Conservation (phyloP, 192 early-diverging fungal species). For the Mortierella claussenii region DNA sequence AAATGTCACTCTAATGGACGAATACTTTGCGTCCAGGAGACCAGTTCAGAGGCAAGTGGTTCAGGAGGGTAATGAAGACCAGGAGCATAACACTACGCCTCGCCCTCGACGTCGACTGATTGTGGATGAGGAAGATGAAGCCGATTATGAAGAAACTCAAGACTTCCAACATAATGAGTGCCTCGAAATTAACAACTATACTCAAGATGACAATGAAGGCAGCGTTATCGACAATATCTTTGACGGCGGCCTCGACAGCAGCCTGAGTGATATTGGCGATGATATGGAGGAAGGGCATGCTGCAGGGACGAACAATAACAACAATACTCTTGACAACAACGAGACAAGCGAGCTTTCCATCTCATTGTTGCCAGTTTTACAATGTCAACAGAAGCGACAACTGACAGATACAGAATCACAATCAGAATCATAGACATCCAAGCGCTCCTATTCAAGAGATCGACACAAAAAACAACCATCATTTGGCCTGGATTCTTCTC, state of each 20-base stretch:
- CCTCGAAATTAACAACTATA: not conserved
- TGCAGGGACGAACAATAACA: not conserved
- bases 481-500: not conserved
- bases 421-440: not conserved
- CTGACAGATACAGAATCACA: not conserved
- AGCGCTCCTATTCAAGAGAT: not conserved
- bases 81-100: not conserved
- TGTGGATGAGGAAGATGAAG: not conserved
- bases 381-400: not conserved
- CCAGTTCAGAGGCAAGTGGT: not conserved
- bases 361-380: not conserved
- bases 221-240: not conserved
- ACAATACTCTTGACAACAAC: not conserved
- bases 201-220: not conserved
- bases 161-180: not conserved
- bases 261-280: not conserved
- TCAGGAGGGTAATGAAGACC: not conserved
- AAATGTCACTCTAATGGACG: conserved; percentile 1
- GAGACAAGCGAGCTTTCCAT: not conserved
- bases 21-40: not conserved
- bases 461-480: not conserved
- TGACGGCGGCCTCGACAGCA: not conserved
- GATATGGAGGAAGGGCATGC: not conserved
- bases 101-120: not conserved
- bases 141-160: not conserved